Conservation (phyloP, 352 stramenopile genomes). For the Pythium insidiosum region DNA sequence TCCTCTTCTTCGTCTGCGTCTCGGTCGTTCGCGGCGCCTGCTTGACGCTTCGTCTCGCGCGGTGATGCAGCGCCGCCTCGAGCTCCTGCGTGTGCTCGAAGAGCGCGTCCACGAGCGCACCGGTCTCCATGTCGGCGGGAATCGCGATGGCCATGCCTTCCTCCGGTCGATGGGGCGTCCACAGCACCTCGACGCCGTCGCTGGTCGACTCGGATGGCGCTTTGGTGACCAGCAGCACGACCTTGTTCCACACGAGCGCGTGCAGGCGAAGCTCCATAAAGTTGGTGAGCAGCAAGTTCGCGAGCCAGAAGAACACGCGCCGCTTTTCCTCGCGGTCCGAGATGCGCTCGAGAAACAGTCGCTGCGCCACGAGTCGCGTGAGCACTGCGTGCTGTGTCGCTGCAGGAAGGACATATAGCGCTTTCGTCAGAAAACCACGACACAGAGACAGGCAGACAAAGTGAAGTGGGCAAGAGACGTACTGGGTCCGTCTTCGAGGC, state of each 20-base stretch:
- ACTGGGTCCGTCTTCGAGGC: constrained; percentile 51
- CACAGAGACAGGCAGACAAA: background rate
- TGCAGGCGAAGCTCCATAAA: constrained; percentile 79
- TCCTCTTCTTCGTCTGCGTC: constrained; percentile 12
- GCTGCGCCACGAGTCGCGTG: constrained; percentile 45
- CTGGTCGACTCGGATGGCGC: constrained; percentile 22
- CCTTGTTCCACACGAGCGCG: constrained; percentile 80
- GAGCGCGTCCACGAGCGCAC: constrained; percentile 46
- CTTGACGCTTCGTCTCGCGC: constrained; percentile 9
- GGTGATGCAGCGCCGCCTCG: constrained; percentile 35
- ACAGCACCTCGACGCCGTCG: constrained; percentile 32
- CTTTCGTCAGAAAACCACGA: too few relatives aligned
- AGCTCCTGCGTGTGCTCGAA: constrained; percentile 60
- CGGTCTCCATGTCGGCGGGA: constrained; percentile 45
- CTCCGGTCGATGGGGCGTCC: constrained; percentile 38
- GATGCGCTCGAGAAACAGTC: constrained; percentile 57
- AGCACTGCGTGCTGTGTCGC: constrained; percentile 51
- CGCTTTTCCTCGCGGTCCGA: constrained; percentile 35
- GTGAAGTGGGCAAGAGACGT: too few relatives aligned
- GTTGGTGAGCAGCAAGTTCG: constrained; percentile 67
- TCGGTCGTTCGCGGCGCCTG: background rate
- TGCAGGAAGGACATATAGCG: constrained; percentile 5
- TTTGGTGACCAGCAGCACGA: constrained; percentile 62
- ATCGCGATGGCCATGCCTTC: constrained; percentile 66
- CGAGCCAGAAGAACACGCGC: constrained; percentile 68